Percentiles rank a stretch among this genome's conserved stretches.
phyloP scores from a whole-genome alignment of 2,329 filamentous ascomycete genomes.

The Clonostachys byssicola region DNA sequence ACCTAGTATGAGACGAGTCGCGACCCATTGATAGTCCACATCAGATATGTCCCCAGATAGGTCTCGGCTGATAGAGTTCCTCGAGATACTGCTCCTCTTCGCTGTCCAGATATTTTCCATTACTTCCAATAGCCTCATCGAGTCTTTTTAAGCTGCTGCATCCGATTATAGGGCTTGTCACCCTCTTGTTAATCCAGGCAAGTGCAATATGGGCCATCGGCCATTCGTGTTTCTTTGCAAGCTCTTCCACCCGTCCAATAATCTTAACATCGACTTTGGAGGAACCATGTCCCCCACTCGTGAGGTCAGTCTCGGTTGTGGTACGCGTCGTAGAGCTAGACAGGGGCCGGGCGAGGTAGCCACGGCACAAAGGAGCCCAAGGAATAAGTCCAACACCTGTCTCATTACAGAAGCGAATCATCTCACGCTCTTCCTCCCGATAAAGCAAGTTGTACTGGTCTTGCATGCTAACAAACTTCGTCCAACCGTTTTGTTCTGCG shows the following conservation, averaged over 20 bases:
- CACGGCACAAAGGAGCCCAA: constrained; percentile 11
- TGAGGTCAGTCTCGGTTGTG: constrained; percentile 24
- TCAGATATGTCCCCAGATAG: constrained; percentile 16
- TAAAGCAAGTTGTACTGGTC: constrained; percentile 50
- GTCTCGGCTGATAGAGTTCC: constrained; percentile 52
- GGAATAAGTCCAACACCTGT: constrained; percentile 35
- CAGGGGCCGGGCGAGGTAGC: constrained; percentile 19
- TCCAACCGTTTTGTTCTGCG: constrained; percentile 50
- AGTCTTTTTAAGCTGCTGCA: constrained; percentile 52
- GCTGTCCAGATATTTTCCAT: constrained; percentile 40
- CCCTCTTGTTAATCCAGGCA: constrained; percentile 55
- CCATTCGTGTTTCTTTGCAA: constrained; percentile 51
- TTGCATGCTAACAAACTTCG: constrained; percentile 54
- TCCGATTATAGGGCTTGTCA: constrained; percentile 56
- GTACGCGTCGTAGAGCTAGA: constrained; percentile 11
- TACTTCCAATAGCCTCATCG: constrained; percentile 59
- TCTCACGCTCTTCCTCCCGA: constrained; percentile 51
- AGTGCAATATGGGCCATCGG: constrained; percentile 61
- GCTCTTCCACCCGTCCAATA: constrained; percentile 31
- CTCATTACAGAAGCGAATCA: constrained; percentile 33
- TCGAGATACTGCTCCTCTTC: constrained; percentile 59
- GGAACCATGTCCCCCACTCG: constrained; percentile 7
- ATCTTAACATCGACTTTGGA: constrained; percentile 2
- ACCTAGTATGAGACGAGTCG: too few relatives aligned
- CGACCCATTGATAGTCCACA: background rate